Base-by-base conservation (phyloP, 2,329 filamentous ascomycete species). In the Aspergillus sp. region DNA sequence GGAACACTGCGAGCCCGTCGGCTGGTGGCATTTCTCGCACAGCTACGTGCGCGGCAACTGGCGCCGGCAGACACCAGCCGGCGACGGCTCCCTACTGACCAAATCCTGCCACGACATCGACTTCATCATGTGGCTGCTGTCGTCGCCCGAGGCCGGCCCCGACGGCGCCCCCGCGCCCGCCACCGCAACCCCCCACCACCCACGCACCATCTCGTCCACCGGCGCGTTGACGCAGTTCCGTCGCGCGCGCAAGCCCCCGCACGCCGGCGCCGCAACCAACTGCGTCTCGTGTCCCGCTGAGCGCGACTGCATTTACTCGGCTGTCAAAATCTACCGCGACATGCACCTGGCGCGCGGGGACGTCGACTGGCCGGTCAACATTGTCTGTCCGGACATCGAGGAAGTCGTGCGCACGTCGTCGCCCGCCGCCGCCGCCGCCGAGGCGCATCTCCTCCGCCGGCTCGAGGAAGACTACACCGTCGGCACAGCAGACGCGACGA, bases 31-130 rank as follows among this genome's bases (percentile, higher is more conserved):
- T 69, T 97, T 95, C 68, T 80, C 88, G 0, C 92, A 96, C 69
- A 90, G 86, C 40, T 96, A 93, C 62, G 93, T 97, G 33, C 83
- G 84, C 43, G 94, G 94, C 14, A 96, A 97, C 72, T 97, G 94
- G 94, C 84, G 93, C 5, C 89, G 89, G 57, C 85, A 90, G 59
- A 86, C 84, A 0, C 19, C 86, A 76, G 4, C 86, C 82, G n/a
- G 92, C 82, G 20, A 93, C 86, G 6, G 75, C 2, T 93, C 89
- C 1, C 79, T 99, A 1, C 79, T 99, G 26, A 96, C 93, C 2
- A 99, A 97, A 73, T 95, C 90, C 53, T 97, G 94, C 62, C 94
- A 99, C 65, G 94, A 99, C 62, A 89, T 99, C 46, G 94, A 99
- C 66, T 84, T 97, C 52, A 75, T 97, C 4, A 77, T 97, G 14